A percentile compares a stretch with the other conserved stretches of the same genome.
phyloP scores from a whole-genome alignment of 2,329 filamentous ascomycete genomes.

The Ramularia collo-cygni region DNA sequence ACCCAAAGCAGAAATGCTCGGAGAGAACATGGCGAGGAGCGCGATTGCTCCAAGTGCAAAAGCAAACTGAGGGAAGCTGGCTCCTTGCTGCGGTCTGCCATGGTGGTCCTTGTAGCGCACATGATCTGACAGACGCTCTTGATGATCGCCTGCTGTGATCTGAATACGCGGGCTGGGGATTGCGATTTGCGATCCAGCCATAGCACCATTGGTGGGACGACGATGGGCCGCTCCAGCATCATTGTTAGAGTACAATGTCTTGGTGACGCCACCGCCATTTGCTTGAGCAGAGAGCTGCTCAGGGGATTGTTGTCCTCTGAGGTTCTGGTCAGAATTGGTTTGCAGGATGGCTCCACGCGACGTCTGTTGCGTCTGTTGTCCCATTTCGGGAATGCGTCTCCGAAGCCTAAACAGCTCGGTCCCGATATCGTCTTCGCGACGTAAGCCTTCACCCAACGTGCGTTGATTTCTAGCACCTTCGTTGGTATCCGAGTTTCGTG shows the following conservation, averaged over 20 bases:
- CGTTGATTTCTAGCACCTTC: background rate
- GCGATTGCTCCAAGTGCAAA: conserved; percentile 2
- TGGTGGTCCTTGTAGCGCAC: conserved; percentile 22
- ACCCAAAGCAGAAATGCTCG: background rate
- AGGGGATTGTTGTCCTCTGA: conserved; percentile 5
- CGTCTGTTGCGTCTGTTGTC: conserved; percentile 1
- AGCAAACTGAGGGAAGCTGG: background rate
- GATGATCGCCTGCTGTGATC: conserved; percentile 1
- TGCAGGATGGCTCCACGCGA: conserved; percentile 5
- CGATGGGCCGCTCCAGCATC: background rate
- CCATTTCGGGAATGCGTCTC: conserved; percentile 7
- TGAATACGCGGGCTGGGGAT: conserved; percentile 2
- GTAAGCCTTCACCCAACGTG: conserved; percentile 19
- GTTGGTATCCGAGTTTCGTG: background rate
- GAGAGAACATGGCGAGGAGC: background rate
- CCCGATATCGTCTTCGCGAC: conserved; percentile 7
- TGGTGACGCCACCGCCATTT: conserved; percentile 20
- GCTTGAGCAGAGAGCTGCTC: conserved; percentile 11
- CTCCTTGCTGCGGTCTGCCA: conserved; percentile 11
- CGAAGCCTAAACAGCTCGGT: conserved; percentile 17
- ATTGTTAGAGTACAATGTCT: conserved; percentile 7
- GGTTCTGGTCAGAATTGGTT: conserved; percentile 1
- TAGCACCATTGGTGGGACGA: no score
- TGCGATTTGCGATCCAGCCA: background rate
- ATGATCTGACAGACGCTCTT: conserved; percentile 13